Evolutionary conservation across 768 basidiomycete genomes (phyloP).

Genomic region (Podaxis mareebaensis): DNA sequence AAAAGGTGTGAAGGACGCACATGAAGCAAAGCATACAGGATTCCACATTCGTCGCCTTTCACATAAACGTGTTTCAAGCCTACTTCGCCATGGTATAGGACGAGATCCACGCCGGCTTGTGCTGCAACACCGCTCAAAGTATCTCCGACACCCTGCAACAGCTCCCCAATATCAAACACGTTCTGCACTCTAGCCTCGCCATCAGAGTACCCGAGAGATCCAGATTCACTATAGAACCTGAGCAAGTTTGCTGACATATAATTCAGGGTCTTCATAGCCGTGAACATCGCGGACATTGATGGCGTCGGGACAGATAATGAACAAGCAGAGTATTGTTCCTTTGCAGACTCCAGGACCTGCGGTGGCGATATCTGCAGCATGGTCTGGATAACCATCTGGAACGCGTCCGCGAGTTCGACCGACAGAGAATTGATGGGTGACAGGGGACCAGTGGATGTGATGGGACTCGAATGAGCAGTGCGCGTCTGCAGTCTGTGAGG

Average conservation of each 20-base stretch:
- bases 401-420: constrained; percentile 85
- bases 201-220: constrained; percentile 14
- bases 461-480: constrained; percentile 21
- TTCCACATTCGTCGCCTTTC: constrained; percentile 79
- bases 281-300: constrained; percentile 85
- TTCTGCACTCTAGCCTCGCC: constrained; percentile 30
- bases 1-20: constrained; percentile 51
- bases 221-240: constrained; percentile 41
- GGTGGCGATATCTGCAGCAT: constrained; percentile 88
- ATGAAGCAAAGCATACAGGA: constrained; percentile 80
- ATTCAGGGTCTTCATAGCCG: constrained; percentile 91
- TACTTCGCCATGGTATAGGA: constrained; percentile 87
- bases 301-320: constrained; percentile 85
- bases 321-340: constrained; percentile 91
- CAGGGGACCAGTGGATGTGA: constrained; percentile 24
- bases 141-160: constrained; percentile 88
- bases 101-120: constrained; percentile 84
- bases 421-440: constrained; percentile 68
- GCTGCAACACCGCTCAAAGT: constrained; percentile 82
- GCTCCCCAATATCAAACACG: constrained; percentile 91
- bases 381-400: constrained; percentile 90
- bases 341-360: constrained; percentile 88
- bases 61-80: constrained; percentile 87
- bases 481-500: constrained; percentile 46
- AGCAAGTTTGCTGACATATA: constrained; percentile 88